Percentiles rank a stretch among this genome's conserved stretches.
These are phyloP conservation scores for Orbilia brochopaga DNA, from an alignment of 2,329 filamentous ascomycete species.

Conservation along the genomic window DNA sequence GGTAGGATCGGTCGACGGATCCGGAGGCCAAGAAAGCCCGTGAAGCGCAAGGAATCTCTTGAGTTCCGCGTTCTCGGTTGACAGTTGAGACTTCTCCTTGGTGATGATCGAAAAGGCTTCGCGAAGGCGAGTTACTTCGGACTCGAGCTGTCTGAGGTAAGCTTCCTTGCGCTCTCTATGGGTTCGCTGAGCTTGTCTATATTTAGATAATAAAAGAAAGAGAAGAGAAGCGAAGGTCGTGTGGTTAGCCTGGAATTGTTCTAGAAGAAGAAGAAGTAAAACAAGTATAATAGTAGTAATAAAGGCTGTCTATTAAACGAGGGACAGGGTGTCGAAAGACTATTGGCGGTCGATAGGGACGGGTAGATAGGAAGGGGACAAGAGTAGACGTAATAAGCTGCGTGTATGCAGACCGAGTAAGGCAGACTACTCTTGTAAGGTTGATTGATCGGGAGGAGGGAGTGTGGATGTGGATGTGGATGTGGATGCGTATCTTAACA, in stretches of 20 bases:
- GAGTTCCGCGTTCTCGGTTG: constrained; percentile 79
- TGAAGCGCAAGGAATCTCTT: constrained; percentile 67
- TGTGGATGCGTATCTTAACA: constrained; percentile 22
- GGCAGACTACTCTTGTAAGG: constrained; percentile 47
- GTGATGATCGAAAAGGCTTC: constrained; percentile 77
- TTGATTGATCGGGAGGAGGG: too few relatives aligned
- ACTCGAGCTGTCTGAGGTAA: constrained; percentile 92
- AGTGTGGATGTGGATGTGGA: constrained; percentile 12
- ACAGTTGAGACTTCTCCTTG: constrained; percentile 76
- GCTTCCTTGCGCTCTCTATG: constrained; percentile 96
- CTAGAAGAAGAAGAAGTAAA: constrained; percentile 16
- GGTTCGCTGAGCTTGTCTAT: constrained; percentile 93
- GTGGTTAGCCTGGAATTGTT: constrained; percentile 42
- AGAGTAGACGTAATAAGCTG: constrained; percentile 32
- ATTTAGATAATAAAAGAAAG: constrained; percentile 58
- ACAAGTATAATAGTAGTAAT: background rate
- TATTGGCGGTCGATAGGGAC: background rate
- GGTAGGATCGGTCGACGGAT: constrained; percentile 51
- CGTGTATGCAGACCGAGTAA: constrained; percentile 25
- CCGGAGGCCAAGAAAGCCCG: constrained; percentile 64
- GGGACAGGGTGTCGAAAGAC: constrained; percentile 30
- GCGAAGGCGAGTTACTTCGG: constrained; percentile 86
- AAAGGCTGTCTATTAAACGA: constrained; percentile 31
- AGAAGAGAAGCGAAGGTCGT: constrained; percentile 24
- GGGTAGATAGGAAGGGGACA: constrained; percentile 22